Evolutionary conservation across 768 basidiomycete genomes (phyloP), one percentile per base, ranked within the genome.

Genomic region (Russula ochroleuca): DNA sequence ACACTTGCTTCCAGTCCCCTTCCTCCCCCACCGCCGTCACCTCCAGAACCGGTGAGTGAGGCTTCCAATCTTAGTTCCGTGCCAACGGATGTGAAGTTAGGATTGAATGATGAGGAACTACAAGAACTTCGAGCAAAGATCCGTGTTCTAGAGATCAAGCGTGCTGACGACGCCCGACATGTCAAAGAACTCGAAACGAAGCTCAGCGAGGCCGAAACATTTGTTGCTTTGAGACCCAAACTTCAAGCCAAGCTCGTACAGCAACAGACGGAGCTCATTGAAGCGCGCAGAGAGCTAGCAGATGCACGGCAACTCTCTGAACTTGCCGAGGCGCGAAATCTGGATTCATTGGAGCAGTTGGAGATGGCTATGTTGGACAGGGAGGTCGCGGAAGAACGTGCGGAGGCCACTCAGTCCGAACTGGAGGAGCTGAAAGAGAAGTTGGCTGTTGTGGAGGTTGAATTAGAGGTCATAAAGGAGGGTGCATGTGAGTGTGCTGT

Each of bases 341-440:
- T 86, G 2, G 96, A 98, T 72, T 73, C 88, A 1, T 85, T 90
- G 57, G 96, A 98, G 62, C 92, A 95, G 71, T 76, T 98, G 43
- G 97, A 99, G 77, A 94, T 98, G 88, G 81, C 86, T 3, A 91
- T 91, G 82, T 76, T 99, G 69, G 97, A 99, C 73, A 94, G 93
- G 75, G 97, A 99, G 73, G 86, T 98, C 43, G 95, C 96, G 0
- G 97, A 98, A 72, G 96, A 98, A 74, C 85, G 85, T 63, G 87
- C 90, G 0, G 96, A 98, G 73, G 72, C 84, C 2, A 87, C 87
- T 0, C 87, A 93, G 72, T 74, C 79, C 0, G 93, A 94, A 71
- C 70, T 94, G 55, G 92, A 90, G 68, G 88, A 87, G 58, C 71
- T 88, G 63, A 88, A 81, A 69, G 96, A 98, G 75, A 83, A 80